Base-by-base conservation (phyloP, 2,329 filamentous ascomycete genomes). In the Epichloe festucae region DNA sequence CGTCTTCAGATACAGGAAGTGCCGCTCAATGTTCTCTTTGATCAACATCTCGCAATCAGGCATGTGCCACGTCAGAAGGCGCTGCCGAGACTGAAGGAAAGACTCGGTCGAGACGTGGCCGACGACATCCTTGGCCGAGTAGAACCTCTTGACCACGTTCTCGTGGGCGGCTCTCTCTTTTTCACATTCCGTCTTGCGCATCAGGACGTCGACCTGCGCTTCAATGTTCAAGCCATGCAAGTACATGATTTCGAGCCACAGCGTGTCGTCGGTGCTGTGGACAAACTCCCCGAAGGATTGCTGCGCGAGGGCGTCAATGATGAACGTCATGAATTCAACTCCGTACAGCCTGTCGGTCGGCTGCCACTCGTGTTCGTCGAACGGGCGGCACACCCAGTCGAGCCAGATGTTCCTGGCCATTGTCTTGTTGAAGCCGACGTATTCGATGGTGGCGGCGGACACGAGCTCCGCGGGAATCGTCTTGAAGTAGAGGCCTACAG, bases 341-440 rank as follows among this genome's bases (percentile, higher is more conserved):
- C 40, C 40, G 40, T 42, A 23, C 17, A 14, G 17, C 7, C 14
- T 21, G 1, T 42, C 17, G 17, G 19, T n/a, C 40, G 40, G 43
- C 27, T 19, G 1, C n/a, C 0, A 8, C 15, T 14, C 8, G 8
- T 31, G 0, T 0, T 0, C 31, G 10, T 31, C 8, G 10, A 31
- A 31, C 8, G 31, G 31, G 8, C 31, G 31, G 10, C 31, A 31
- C 31, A 31, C 8, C 43, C 43, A 46, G 10, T 5, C 15, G n/a
- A 3, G 1, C 43, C 43, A 46, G 27, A 46, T 46, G 14, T 12
- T 6, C 7, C 3, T 23, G 12, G 43, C 43, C 14, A 6, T 27
- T 4, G 5, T 2, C 15, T 15, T 3, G 23, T 5, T 4, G 31
- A 35, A 23, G 43, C 43, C 43, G n/a, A 46, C 8, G 27, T 6